Base-by-base conservation (phyloP, 164 flowering plant species). In the Stephania yunnanensis region DNA sequence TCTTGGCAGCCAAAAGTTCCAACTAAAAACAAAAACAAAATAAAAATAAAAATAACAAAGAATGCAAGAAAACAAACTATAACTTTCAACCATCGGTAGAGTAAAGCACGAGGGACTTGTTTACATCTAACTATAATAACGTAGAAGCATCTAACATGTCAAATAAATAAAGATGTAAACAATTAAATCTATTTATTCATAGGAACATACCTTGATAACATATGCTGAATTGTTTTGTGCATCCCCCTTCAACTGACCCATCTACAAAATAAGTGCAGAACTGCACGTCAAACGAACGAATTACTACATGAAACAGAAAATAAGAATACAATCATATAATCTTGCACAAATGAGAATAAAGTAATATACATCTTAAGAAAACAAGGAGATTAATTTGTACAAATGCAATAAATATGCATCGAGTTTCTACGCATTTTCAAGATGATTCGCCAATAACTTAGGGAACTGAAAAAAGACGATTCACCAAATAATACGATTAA, bases 181-280 rank as follows among this genome's bases (percentile, higher is more conserved):
- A 58, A 63, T 44, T 15, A 19, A 25, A 25, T 69, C 53, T 48
- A 72, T 73, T 52, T 68, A 77, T 36, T 52, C 63, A 77, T 20
- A 25, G 65, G 22, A 65, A 36, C 13, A n/a, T 86, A 96, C 99
- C 97, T 92, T 94, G 79, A 94, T 84, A 29, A 85, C 74, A 82
- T 88, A 90, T 45, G 88, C 88, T 69, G 91, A 94, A 81, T 84
- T 80, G 72, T 81, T 70, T 71, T 82, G 89, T 58, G 81, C 70
- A 77, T 91, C 97, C 71, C 87, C 95, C 83, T 87, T 91, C 80
- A 88, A 78, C 74, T 82, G 89, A 72, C 81, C 89, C 76, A 94
- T 94, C 99, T 96, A 90, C 97, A 92, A 94, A 92, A 92, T 83
- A 92, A 91, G 89, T 85, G 91, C 87, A 94, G 83, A 89, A 92